Conservation (phyloP, 2,329 filamentous ascomycete species). For the Diplodia seriata region DNA sequence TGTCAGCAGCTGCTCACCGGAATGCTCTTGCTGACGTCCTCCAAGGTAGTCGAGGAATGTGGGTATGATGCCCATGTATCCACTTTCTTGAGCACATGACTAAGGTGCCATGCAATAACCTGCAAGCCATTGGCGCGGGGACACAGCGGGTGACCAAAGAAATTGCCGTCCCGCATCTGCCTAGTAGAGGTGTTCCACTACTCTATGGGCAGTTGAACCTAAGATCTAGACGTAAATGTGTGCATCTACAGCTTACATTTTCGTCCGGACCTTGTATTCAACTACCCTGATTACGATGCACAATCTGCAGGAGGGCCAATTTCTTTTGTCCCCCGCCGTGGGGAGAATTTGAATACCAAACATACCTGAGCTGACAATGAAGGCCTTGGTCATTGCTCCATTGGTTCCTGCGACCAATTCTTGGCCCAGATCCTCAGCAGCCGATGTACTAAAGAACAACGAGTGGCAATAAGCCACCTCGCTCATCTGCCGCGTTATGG, state of each 20-base stretch:
- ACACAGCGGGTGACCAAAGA: too few relatives aligned
- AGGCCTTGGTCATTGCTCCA: slow-evolving; percentile 61
- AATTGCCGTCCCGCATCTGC: too few relatives aligned
- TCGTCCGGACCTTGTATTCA: too few relatives aligned
- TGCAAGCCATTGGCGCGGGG: neutral
- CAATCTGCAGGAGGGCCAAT: too few relatives aligned
- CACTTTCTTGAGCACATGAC: neutral
- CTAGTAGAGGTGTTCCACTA: too few relatives aligned
- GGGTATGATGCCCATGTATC: neutral
- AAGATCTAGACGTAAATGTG: too few relatives aligned
- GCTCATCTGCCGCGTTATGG: slow-evolving; percentile 66
- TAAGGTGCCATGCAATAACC: neutral
- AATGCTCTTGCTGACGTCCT: too few relatives aligned
- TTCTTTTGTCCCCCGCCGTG: too few relatives aligned
- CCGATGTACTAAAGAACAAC: slow-evolving; percentile 62
- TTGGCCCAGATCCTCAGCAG: slow-evolving; percentile 60
- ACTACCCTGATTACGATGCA: too few relatives aligned
- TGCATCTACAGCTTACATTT: too few relatives aligned
- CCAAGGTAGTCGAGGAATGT: neutral
- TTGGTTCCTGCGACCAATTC: slow-evolving; percentile 60
- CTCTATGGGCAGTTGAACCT: too few relatives aligned
- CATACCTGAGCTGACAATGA: slow-evolving; percentile 65
- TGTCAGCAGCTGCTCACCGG: neutral
- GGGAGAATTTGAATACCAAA: neutral
- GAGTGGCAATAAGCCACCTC: slow-evolving; percentile 66